A percentile compares a stretch with the other conserved stretches of the same genome.
These are phyloP conservation scores for Cryphonectria naterciae DNA, from an alignment of 2,329 filamentous ascomycete species.

Conservation along the genomic window DNA sequence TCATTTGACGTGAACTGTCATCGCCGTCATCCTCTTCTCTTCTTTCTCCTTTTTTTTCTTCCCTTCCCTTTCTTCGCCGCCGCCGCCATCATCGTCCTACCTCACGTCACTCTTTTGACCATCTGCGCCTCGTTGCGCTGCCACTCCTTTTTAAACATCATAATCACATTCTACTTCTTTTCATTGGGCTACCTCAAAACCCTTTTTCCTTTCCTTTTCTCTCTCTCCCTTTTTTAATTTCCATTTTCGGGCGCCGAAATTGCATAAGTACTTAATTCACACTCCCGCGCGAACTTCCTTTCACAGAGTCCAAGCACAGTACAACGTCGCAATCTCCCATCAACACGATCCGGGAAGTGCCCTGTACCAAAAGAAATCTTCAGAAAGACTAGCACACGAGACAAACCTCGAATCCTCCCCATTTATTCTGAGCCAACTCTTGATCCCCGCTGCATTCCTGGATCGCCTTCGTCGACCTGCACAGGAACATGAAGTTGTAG, in stretches of 20 bases:
- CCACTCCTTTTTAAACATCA: constrained; percentile 17
- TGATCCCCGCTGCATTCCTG: not conserved
- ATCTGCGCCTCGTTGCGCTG: constrained; percentile 19
- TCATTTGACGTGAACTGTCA: constrained; percentile 4
- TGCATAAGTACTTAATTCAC: constrained; percentile 2
- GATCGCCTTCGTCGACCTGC: constrained; percentile 1
- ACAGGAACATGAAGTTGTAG: constrained; percentile 21
- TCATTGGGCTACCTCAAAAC: not conserved
- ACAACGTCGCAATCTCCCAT: constrained; percentile 20
- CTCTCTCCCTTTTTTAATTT: not conserved
- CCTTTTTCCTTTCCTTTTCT: not conserved
- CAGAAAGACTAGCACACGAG: not conserved
- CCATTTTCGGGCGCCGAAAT: not conserved
- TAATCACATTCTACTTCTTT: not conserved
- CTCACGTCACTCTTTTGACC: constrained; percentile 12
- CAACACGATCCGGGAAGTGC: constrained; percentile 9
- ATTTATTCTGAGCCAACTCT: not conserved
- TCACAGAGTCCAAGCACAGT: not conserved
- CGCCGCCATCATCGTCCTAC: constrained; percentile 12
- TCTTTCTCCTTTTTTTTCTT: not conserved
- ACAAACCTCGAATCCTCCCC: not conserved
- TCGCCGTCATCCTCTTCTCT: constrained; percentile 2
- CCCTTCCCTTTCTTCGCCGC: not conserved
- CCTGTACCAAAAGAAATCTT: not conserved
- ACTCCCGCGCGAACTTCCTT: not conserved